Conservation (phyloP, 78 protist genomes). For the Mastigamoeba balamuthi region DNA sequence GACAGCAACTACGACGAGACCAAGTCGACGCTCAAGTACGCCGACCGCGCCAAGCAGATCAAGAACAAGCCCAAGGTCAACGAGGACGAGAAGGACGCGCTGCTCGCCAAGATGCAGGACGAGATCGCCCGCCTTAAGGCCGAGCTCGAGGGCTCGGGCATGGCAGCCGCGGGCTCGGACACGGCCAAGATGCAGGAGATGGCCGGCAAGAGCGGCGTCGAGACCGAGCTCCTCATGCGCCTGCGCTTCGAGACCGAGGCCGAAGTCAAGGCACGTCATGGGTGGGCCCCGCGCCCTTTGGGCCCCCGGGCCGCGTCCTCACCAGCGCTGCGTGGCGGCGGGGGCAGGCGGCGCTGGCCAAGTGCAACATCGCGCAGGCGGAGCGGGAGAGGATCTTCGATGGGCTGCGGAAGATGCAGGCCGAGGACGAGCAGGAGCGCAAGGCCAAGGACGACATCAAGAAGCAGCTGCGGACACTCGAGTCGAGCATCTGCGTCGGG, state of each 20-base stretch:
- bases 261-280: not conserved
- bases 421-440: not conserved
- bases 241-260: not conserved
- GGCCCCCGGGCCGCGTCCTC: too few species aligned
- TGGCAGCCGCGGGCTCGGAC: not conserved
- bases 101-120: conserved; percentile 59
- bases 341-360: not conserved
- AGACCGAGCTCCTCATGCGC: not conserved
- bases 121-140: conserved; percentile 32
- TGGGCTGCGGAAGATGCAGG: not conserved
- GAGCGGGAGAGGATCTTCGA: not conserved
- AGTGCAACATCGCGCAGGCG: not conserved
- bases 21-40: conserved; percentile 58
- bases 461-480: not conserved
- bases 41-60: conserved; percentile 79
- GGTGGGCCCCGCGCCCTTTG: too few species aligned
- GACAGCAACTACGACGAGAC: conserved; percentile 69
- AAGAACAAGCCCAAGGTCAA: conserved; percentile 82
- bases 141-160: not conserved
- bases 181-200: not conserved
- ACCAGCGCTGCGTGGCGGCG: not conserved
- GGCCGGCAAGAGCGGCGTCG: not conserved
- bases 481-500: not conserved
- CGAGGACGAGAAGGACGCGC: conserved; percentile 83
- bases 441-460: not conserved